Conservation (phyloP, 2,329 filamentous ascomycete genomes). For the Fusarium longipes region DNA sequence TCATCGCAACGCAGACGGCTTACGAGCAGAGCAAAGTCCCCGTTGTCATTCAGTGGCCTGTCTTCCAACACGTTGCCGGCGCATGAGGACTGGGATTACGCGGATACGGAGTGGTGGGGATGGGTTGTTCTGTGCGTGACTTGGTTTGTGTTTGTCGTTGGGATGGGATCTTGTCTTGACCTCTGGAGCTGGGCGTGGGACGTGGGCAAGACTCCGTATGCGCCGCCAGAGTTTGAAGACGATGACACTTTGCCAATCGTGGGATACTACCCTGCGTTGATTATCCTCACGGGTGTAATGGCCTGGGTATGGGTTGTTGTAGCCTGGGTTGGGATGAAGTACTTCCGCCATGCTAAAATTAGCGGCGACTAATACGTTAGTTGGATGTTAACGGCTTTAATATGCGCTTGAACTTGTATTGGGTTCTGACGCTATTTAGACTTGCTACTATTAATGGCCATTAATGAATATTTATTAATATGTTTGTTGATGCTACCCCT, state of each 20-base stretch:
- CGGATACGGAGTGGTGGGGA: constrained; percentile 97
- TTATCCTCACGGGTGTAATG: constrained; percentile 94
- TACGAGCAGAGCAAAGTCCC: constrained; percentile 67
- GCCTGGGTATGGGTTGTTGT: constrained; percentile 99
- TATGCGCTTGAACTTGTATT: constrained; percentile 5
- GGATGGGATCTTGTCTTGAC: constrained; percentile 94
- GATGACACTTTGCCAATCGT: constrained; percentile 95
- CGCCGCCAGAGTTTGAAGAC: constrained; percentile 93
- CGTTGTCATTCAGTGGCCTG: constrained; percentile 66
- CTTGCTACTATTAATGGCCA: constrained; percentile 16
- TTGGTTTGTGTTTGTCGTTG: constrained; percentile 95
- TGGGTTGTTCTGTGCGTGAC: constrained; percentile 92
- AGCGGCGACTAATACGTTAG: constrained; percentile 63
- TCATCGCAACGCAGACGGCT: constrained; percentile 59
- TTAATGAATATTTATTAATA: constrained; percentile 23
- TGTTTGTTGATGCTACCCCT: not conserved
- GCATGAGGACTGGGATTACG: constrained; percentile 83
- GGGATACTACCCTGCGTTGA: constrained; percentile 94
- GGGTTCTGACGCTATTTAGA: constrained; percentile 4
- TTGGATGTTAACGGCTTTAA: not conserved
- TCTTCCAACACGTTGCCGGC: constrained; percentile 60
- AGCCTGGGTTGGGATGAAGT: constrained; percentile 99
- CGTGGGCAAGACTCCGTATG: constrained; percentile 94
- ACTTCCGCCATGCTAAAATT: constrained; percentile 97
- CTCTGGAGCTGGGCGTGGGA: constrained; percentile 99